A percentile compares a stretch with the other conserved stretches of the same genome.
These are phyloP conservation scores for Yamagishiella unicocca DNA, from an alignment of 139 green algal genomes.

Conservation along the genomic window DNA sequence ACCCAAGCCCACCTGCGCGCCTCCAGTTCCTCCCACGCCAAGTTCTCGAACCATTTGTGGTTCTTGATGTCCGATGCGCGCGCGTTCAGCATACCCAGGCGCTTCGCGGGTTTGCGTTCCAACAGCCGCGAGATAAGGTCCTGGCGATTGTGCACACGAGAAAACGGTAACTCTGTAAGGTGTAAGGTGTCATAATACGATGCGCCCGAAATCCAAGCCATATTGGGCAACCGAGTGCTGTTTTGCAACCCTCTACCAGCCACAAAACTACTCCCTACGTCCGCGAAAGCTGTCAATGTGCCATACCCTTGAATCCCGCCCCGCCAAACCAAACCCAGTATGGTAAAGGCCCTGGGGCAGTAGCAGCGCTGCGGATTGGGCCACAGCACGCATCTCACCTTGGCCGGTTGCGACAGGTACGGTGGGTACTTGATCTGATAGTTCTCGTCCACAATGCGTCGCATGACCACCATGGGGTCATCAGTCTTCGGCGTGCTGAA, in stretches of 20 bases:
- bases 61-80: constrained; percentile 88
- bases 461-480: constrained; percentile 98
- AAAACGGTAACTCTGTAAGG: too few species aligned
- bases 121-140: constrained; percentile 90
- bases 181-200: too few species aligned
- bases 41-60: constrained; percentile 94
- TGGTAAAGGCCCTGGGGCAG: too few species aligned
- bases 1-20: constrained; percentile 59
- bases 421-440: constrained; percentile 94
- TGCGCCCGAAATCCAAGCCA: too few species aligned
- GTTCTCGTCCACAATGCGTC: constrained; percentile 94
- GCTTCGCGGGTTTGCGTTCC: constrained; percentile 89
- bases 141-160: constrained; percentile 61
- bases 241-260: too few species aligned
- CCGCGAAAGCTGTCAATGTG: too few species aligned
- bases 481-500: constrained; percentile 94
- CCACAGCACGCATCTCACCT: too few species aligned
- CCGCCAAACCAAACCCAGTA: too few species aligned
- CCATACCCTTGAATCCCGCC: too few species aligned
- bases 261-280: too few species aligned
- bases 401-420: constrained; percentile 84
- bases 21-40: constrained; percentile 92
- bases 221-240: too few species aligned
- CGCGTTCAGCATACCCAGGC: constrained; percentile 91
- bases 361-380: too few species aligned